phyloP scores from a whole-genome alignment of 805 yeast species.

The Hanseniaspora vineae region DNA sequence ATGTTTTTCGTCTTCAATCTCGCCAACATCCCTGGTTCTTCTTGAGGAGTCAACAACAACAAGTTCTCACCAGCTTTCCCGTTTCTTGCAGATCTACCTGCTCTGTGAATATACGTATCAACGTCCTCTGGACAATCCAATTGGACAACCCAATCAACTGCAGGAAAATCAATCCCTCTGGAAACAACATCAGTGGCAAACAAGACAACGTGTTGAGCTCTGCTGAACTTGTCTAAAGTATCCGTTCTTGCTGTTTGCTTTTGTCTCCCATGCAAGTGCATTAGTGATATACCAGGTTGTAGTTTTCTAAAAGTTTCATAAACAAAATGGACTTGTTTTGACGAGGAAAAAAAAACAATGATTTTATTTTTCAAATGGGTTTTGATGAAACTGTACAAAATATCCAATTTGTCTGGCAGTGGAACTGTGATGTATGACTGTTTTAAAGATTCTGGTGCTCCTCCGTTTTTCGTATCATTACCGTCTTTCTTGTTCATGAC shows the following conservation, averaged over 20 bases:
- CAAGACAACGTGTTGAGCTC: slow-evolving; percentile 67
- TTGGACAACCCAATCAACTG: slow-evolving; percentile 91
- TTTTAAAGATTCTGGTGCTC: slow-evolving; percentile 74
- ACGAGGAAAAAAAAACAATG: slow-evolving; percentile 72
- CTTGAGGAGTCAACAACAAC: slow-evolving; percentile 71
- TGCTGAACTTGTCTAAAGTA: slow-evolving; percentile 63
- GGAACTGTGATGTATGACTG: slow-evolving; percentile 69
- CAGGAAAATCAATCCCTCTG: slow-evolving; percentile 84
- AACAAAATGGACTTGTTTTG: slow-evolving; percentile 82
- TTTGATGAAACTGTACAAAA: slow-evolving; percentile 74
- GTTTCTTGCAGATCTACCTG: slow-evolving; percentile 80
- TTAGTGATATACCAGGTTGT: slow-evolving; percentile 83
- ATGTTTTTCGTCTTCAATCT: slow-evolving; percentile 52
- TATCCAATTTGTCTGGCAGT: slow-evolving; percentile 71
- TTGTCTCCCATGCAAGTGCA: slow-evolving; percentile 81
- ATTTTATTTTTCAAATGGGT: slow-evolving; percentile 72
- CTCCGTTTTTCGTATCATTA: slow-evolving; percentile 12
- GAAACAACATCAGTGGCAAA: slow-evolving; percentile 90
- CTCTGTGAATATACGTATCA: slow-evolving; percentile 83
- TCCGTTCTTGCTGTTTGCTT: slow-evolving; percentile 84
- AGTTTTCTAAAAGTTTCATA: slow-evolving; percentile 76
- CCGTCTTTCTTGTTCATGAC: slow-evolving; percentile 27
- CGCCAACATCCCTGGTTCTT: slow-evolving; percentile 62
- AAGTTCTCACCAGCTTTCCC: slow-evolving; percentile 76
- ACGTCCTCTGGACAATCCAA: slow-evolving; percentile 85